These are phyloP conservation scores for Aspergillaceae sp. DNA, from an alignment of 2,329 filamentous ascomycete species.

Conservation along the genomic window DNA sequence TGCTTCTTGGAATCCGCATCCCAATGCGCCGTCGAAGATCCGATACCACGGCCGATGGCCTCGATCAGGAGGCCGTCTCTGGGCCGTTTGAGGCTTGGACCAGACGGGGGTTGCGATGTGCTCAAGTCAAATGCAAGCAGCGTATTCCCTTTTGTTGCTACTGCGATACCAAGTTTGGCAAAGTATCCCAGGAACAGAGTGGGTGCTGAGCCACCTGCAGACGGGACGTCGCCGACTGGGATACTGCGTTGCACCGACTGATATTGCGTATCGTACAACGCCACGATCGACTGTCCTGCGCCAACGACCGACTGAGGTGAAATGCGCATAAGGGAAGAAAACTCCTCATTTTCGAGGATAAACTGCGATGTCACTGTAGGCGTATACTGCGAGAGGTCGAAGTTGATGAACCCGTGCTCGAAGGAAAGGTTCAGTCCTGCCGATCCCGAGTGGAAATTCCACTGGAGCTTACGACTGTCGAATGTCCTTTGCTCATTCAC, in stretches of 20 bases:
- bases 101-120: constrained; percentile 19
- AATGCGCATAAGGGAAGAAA: constrained; percentile 36
- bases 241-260: constrained; percentile 38
- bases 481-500: constrained; percentile 20
- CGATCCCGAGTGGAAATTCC: constrained; percentile 33
- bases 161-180: constrained; percentile 34
- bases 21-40: constrained; percentile 21
- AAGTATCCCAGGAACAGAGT: constrained; percentile 37
- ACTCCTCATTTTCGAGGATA: constrained; percentile 27
- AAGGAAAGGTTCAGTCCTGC: constrained; percentile 34
- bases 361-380: constrained; percentile 32
- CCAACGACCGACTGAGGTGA: constrained; percentile 36
- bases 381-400: constrained; percentile 37
- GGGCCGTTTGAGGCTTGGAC: constrained; percentile 29
- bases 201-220: constrained; percentile 13
- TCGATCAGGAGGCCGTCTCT: constrained; percentile 35
- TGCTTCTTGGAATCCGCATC: constrained; percentile 23
- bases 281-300: constrained; percentile 33
- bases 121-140: constrained; percentile 39
- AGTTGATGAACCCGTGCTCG: constrained; percentile 31
- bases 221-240: constrained; percentile 22
- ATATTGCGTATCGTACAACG: constrained; percentile 40
- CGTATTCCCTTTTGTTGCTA: constrained; percentile 34
- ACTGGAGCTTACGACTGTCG: constrained; percentile 20
- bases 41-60: constrained; percentile 35